A percentile compares a stretch with the other conserved stretches of the same genome.
Evolutionary conservation across 495 filamentous ascomycete genomes (phyloP).

Genomic region (Neurospora sp.): DNA sequence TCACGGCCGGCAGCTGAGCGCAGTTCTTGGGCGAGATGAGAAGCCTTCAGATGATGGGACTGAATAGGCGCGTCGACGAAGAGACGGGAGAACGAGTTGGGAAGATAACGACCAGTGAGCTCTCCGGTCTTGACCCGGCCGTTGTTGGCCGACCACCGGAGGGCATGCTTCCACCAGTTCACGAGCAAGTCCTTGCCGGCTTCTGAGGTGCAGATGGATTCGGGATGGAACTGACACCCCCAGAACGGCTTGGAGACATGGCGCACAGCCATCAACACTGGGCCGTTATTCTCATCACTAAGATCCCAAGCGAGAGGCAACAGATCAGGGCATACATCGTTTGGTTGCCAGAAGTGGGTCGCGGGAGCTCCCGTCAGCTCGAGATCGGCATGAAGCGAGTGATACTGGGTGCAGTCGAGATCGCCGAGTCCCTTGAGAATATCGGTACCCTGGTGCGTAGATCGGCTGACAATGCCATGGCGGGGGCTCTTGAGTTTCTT

Average conservation of each 20-base stretch:
- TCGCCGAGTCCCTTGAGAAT: neutral
- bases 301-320: neutral
- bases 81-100: neutral
- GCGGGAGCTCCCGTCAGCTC: neutral
- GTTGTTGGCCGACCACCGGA: neutral
- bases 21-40: neutral
- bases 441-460: neutral
- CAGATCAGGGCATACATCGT: neutral
- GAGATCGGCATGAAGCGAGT: neutral
- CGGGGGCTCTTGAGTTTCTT: neutral
- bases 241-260: neutral
- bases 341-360: neutral
- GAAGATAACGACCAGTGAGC: neutral
- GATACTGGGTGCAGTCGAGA: neutral
- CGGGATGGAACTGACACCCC: neutral
- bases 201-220: neutral
- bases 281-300: neutral
- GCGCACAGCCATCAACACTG: neutral
- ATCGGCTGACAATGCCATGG: neutral
- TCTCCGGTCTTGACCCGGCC: neutral
- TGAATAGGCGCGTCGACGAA: neutral
- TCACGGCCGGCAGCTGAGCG: neutral
- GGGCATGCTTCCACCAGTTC: neutral
- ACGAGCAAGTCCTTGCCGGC: neutral
- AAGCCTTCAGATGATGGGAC: neutral